A percentile compares a stretch with the other conserved stretches of the same genome.
phyloP scores from a whole-genome alignment of 192 early-diverging fungal genomes.

The Linnemannia exigua region DNA sequence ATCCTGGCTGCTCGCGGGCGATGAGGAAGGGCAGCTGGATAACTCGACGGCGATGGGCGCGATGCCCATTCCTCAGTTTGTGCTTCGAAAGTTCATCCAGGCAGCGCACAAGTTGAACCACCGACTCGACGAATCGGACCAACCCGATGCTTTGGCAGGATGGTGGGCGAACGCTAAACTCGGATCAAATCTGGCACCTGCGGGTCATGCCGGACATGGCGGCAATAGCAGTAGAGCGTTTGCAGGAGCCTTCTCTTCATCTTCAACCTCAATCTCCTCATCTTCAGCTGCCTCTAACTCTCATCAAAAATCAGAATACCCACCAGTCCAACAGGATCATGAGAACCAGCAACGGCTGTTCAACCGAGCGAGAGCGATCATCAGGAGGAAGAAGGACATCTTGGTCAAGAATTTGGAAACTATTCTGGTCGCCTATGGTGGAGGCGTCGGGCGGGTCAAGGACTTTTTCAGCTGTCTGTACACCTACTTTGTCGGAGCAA shows the following conservation, averaged over 20 bases:
- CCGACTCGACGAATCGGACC: slow-evolving; percentile 24
- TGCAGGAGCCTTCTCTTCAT: neutral
- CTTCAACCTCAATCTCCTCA: neutral
- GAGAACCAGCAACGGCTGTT: slow-evolving; percentile 36
- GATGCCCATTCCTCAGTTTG: slow-evolving; percentile 48
- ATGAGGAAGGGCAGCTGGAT: slow-evolving; percentile 47
- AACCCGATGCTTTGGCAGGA: neutral
- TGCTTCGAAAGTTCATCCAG: slow-evolving; percentile 45
- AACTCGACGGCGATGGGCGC: slow-evolving; percentile 22
- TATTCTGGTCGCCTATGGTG: slow-evolving; percentile 37
- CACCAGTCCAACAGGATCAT: slow-evolving; percentile 25
- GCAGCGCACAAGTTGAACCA: slow-evolving; percentile 43
- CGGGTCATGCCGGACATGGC: slow-evolving; percentile 30
- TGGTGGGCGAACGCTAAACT: slow-evolving; percentile 17
- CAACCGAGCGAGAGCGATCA: slow-evolving; percentile 26
- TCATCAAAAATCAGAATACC: slow-evolving; percentile 13
- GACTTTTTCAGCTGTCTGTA: slow-evolving; percentile 65
- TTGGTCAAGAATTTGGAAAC: slow-evolving; percentile 41
- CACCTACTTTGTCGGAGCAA: slow-evolving; percentile 62
- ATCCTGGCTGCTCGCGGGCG: slow-evolving; percentile 38
- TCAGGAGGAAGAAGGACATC: slow-evolving; percentile 44
- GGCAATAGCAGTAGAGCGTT: neutral
- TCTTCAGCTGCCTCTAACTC: neutral
- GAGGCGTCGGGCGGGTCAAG: slow-evolving; percentile 44
- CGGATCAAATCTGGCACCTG: neutral